Base-by-base conservation (phyloP, 352 stramenopile species). In the Albugo candida region DNA sequence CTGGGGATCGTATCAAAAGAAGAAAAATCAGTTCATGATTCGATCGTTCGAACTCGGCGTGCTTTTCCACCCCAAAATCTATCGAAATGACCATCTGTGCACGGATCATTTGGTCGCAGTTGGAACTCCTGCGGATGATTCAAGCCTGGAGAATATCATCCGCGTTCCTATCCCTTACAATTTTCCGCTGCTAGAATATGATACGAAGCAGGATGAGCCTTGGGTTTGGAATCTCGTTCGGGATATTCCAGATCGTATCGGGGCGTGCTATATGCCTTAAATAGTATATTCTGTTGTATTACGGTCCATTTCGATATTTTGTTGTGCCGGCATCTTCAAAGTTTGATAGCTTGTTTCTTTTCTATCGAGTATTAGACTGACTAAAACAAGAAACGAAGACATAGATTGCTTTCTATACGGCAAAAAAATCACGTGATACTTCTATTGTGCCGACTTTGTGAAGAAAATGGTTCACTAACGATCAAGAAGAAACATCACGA, bases 1-100 rank as follows among this genome's bases (percentile, higher is more conserved):
- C 17, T 89, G 77, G 77, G 77, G 77, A 0, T 36, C 64, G 0
- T 46, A 72, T n/a, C 73, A 89, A 56, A 86, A 81, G 45, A 74
- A 73, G 53, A 61, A 67, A 35, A 63, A 68, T 8, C 77, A 89
- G 45, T 62, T 89, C 41, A 83, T 85, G 70, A 78, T 89, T 45
- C 65, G 77, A 16, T 86, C 74, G 1, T 89, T 87, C 53, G 77
- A 89, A 45, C 58, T 89, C 3, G 77, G 77, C 0, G 64, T 89
- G 16, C 60, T 89, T 39, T 86, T 86, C 41, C 47, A 86, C 5
- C 70, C 73, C 13, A 48, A 54, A 5, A 36, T 70, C 1, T 39
- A 63, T 21, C 16, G n/a, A 41, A 51, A 38, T 13, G 14, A 38
- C 11, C 38, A 51, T 36, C 36, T 31, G 27, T 19, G 27, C 36